Evolutionary conservation across 768 basidiomycete genomes (phyloP).

Genomic region (Termitomyces sp.): DNA sequence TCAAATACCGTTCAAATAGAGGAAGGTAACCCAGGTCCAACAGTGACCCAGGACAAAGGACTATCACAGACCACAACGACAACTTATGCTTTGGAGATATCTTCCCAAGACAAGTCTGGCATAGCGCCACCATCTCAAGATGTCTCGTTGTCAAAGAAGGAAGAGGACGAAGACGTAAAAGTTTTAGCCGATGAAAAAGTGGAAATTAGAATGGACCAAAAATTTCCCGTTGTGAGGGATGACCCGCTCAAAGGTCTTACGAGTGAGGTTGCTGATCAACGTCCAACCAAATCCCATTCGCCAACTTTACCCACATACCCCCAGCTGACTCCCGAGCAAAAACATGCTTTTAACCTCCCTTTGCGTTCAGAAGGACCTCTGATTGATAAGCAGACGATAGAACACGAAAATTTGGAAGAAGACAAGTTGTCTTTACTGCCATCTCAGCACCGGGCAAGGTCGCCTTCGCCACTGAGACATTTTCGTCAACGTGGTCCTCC

Average conservation of each 20-base stretch:
- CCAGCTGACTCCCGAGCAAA: not conserved
- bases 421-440: not conserved
- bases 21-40: not conserved
- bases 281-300: not conserved
- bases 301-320: not conserved
- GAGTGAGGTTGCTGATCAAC: not conserved
- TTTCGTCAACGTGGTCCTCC: slow-evolving; percentile 14
- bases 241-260: not conserved
- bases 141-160: not conserved
- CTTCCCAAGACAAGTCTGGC: not conserved
- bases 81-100: not conserved
- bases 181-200: not conserved
- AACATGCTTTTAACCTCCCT: not conserved
- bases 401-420: not conserved
- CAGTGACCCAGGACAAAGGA: not conserved
- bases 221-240: not conserved
- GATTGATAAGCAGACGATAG: not conserved
- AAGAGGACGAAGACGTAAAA: not conserved
- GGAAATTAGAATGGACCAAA: not conserved
- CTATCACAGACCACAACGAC: not conserved
- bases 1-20: not conserved
- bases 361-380: not conserved
- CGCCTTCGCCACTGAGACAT: slow-evolving; percentile 20
- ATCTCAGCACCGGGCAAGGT: slow-evolving; percentile 9
- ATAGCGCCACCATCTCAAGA: not conserved